Percentiles rank a stretch among this genome's conserved stretches.
These are phyloP conservation scores for Neofusicoccum sp. DNA, from an alignment of 2,329 filamentous ascomycete genomes.

Conservation along the genomic window DNA sequence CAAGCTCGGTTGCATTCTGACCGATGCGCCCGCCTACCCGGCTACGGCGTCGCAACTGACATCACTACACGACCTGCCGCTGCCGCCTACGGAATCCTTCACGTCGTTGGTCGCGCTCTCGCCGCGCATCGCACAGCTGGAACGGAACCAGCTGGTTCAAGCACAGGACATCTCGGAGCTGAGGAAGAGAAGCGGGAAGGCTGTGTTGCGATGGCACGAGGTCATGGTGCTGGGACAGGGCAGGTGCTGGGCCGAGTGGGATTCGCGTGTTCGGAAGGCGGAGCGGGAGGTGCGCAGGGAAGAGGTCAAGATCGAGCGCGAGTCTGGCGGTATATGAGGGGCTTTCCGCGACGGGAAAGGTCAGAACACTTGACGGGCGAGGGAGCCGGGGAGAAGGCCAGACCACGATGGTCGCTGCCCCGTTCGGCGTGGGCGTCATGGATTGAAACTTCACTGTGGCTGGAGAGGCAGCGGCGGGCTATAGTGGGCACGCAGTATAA, in stretches of 20 bases:
- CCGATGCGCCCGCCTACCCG: slow-evolving; percentile 47
- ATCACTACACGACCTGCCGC: slow-evolving; percentile 46
- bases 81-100: slow-evolving; percentile 47
- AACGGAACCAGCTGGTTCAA: slow-evolving; percentile 64
- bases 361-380: not conserved
- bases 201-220: slow-evolving; percentile 68
- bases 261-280: slow-evolving; percentile 65
- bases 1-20: slow-evolving; percentile 44
- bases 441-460: slow-evolving; percentile 1
- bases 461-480: not conserved
- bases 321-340: slow-evolving; percentile 47
- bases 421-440: not conserved
- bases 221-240: slow-evolving; percentile 68
- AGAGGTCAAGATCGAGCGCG: slow-evolving; percentile 60
- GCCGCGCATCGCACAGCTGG: slow-evolving; percentile 64
- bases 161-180: slow-evolving; percentile 64
- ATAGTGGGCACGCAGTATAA: not conserved
- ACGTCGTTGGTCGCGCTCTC: slow-evolving; percentile 60
- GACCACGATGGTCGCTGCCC: not conserved
- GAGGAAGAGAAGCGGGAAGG: slow-evolving; percentile 62
- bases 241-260: slow-evolving; percentile 70
- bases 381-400: not conserved
- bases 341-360: slow-evolving; percentile 23
- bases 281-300: slow-evolving; percentile 67
- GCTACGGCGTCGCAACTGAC: slow-evolving; percentile 47